A percentile compares a stretch with the other conserved stretches of the same genome.
phyloP scores from a whole-genome alignment of 768 basidiomycete genomes.

The Lyophyllum decastes region DNA sequence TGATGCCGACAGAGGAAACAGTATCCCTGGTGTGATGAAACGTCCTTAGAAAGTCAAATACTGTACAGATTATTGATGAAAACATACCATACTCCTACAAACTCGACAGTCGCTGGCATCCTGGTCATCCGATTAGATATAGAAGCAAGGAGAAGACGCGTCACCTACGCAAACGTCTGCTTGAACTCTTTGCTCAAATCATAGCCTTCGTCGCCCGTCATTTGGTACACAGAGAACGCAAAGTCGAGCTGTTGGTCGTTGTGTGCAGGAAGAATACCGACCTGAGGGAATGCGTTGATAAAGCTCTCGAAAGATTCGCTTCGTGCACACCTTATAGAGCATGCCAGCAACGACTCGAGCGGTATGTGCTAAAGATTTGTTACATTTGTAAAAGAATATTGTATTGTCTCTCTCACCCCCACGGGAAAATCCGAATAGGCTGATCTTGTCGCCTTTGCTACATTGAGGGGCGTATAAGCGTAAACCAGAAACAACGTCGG shows the following conservation, averaged over 20 bases:
- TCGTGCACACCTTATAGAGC: constrained; percentile 30
- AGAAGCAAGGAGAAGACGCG: not conserved
- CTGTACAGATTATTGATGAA: not conserved
- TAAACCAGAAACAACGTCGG: not conserved
- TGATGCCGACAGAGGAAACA: constrained; percentile 25
- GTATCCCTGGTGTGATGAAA: constrained; percentile 20
- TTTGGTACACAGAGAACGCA: constrained; percentile 34
- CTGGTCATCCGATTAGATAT: not conserved
- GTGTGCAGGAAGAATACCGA: constrained; percentile 30
- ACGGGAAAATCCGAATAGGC: constrained; percentile 30
- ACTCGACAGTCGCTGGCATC: constrained; percentile 28
- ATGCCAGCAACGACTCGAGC: constrained; percentile 32
- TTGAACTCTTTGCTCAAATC: constrained; percentile 32
- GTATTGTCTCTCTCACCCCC: constrained; percentile 13
- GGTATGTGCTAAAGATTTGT: constrained; percentile 20
- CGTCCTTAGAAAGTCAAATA: not conserved
- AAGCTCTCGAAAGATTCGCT: not conserved
- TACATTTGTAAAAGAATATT: not conserved
- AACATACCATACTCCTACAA: constrained; percentile 34
- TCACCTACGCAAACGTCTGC: constrained; percentile 27
- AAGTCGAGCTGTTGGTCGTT: constrained; percentile 35
- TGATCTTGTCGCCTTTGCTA: constrained; percentile 31
- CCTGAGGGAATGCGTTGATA: constrained; percentile 10
- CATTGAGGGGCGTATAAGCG: not conserved
- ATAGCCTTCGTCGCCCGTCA: constrained; percentile 26